Evolutionary conservation across 495 filamentous ascomycete genomes (phyloP), one percentile per base, ranked within the genome.

Genomic region (Penicillium subrubescens): DNA sequence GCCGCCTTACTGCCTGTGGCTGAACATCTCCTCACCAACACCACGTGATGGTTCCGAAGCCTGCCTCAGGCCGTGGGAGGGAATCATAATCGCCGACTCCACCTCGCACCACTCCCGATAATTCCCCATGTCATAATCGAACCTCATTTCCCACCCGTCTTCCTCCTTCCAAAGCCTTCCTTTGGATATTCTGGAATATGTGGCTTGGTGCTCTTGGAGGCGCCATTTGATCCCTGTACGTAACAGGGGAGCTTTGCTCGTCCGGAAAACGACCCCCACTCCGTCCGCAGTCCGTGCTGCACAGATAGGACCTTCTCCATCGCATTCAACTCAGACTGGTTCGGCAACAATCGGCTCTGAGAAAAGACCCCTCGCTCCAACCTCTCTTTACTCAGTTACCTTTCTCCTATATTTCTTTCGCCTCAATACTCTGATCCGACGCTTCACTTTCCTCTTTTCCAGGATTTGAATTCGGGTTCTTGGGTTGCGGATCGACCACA

Each of bases 401-500:
- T 33, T 33, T 33, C 31, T 33, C 8, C n/a, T 21, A n/a, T 10
- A 48, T 25, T 8, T 48, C 27, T 14, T 35, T 27, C 1, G 5
- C 21, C 17, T 31, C 0, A 2, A 27, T 46, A 5, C 5, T 23
- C 19, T 10, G 41, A 3, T n/a, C 51, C 57, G 15, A 69, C 59
- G 61, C 33, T 48, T 41, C 29, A 46, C 44, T 56, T 14, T 58
- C 41, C 29, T 59, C 34, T 48, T 31, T 59, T 62, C 57, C 62
- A 64, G 58, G 14, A 57, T 66, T 63, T 61, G 50, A 67, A 64
- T 58, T 58, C 72, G 58, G 64, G 57, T 65, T 66, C 68, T 70
- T 80, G 74, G 75, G 72, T 79, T 79, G 75, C 78, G 78, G 80
- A 75, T 75, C 75, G 75, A 76, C 76, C 77, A 78, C 67, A 62